phyloP scores from a whole-genome alignment of 495 filamentous ascomycete species.

The Tuber umbilicatum region DNA sequence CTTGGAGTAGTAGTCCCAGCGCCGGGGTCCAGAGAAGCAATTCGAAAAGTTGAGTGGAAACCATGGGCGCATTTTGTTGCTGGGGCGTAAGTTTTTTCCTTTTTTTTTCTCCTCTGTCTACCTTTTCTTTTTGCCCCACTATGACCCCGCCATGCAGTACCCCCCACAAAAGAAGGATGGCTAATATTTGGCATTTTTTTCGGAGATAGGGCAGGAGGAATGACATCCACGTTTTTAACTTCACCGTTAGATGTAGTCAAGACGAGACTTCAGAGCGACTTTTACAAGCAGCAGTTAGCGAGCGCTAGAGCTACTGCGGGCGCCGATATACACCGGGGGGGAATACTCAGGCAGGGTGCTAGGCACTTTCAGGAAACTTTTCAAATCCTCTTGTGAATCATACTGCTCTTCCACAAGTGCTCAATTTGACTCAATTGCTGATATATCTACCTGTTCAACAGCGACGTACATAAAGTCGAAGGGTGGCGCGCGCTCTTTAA shows the following conservation, averaged over 20 bases:
- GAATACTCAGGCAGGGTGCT: slow-evolving; percentile 47
- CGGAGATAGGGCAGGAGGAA: slow-evolving; percentile 64
- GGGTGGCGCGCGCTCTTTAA: slow-evolving; percentile 82
- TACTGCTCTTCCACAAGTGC: neutral
- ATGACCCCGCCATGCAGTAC: slow-evolving; percentile 6
- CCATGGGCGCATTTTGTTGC: slow-evolving; percentile 86
- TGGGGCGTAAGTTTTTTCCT: slow-evolving; percentile 59
- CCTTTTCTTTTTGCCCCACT: slow-evolving; percentile 6
- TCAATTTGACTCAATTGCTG: slow-evolving; percentile 4
- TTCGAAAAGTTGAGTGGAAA: slow-evolving; percentile 46
- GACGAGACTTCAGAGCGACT: slow-evolving; percentile 82
- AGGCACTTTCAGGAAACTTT: slow-evolving; percentile 71
- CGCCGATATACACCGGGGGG: slow-evolving; percentile 44
- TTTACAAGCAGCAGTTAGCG: slow-evolving; percentile 66
- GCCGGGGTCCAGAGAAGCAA: slow-evolving; percentile 16
- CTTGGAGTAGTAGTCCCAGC: slow-evolving; percentile 36
- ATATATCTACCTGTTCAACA: neutral
- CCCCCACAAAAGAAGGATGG: neutral
- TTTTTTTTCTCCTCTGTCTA: slow-evolving; percentile 8
- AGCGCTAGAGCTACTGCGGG: slow-evolving; percentile 36
- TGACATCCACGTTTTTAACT: slow-evolving; percentile 79
- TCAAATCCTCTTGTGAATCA: slow-evolving; percentile 57
- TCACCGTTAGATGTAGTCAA: slow-evolving; percentile 86
- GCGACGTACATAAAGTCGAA: slow-evolving; percentile 65
- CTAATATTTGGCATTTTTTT: slow-evolving; percentile 11